phyloP scores from a whole-genome alignment of 108 stramenopile species.

The Fistulifera solaris region DNA sequence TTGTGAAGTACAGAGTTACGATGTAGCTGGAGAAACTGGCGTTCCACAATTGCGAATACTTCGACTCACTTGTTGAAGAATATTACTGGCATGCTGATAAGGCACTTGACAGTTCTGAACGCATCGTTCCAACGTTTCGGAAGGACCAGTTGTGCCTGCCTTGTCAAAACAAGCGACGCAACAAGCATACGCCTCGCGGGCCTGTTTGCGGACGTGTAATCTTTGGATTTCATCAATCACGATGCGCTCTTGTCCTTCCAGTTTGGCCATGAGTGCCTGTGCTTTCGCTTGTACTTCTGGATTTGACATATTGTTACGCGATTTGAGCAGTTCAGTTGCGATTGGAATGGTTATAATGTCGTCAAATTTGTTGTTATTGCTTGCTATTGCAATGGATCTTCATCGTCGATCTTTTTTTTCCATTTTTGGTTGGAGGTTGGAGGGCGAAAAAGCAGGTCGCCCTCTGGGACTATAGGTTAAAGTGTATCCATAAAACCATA shows the following conservation, averaged over 20 bases:
- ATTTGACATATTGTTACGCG: constrained; percentile 33
- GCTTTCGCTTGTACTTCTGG: constrained; percentile 59
- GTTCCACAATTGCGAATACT: too few relatives aligned
- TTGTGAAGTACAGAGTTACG: not conserved
- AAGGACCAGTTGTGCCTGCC: constrained; percentile 56
- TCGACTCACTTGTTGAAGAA: constrained; percentile 53
- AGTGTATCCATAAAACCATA: too few relatives aligned
- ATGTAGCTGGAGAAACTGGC: too few relatives aligned
- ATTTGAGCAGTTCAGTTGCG: too few relatives aligned
- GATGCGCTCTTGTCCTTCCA: constrained; percentile 48
- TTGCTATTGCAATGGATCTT: too few relatives aligned
- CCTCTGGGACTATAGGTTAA: too few relatives aligned
- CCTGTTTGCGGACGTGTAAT: constrained; percentile 45
- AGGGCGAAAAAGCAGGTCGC: too few relatives aligned
- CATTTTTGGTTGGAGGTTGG: too few relatives aligned
- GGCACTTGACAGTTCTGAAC: constrained; percentile 63
- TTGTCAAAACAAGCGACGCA: constrained; percentile 54
- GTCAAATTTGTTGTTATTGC: too few relatives aligned
- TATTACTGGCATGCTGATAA: constrained; percentile 49
- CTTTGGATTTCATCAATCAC: constrained; percentile 63
- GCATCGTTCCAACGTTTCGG: constrained; percentile 62
- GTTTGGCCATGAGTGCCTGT: constrained; percentile 53
- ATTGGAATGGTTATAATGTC: too few relatives aligned
- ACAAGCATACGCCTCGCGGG: constrained; percentile 53
- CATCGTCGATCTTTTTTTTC: too few relatives aligned